These are phyloP conservation scores for Juglanconis oblonga DNA, from an alignment of 2,329 filamentous ascomycete genomes.

Conservation along the genomic window DNA sequence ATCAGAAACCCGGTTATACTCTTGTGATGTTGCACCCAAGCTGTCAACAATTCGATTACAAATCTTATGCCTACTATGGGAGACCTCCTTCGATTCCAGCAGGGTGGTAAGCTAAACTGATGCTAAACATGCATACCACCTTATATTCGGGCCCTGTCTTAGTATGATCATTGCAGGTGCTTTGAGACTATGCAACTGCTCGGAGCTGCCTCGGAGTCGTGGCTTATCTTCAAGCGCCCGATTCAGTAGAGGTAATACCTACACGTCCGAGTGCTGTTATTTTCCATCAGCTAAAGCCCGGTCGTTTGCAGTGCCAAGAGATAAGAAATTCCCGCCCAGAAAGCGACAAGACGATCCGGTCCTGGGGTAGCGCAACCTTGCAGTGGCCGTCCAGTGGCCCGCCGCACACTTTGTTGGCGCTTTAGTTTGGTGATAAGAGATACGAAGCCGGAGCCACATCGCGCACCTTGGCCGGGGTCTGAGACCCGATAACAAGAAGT, in stretches of 20 bases:
- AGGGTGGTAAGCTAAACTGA: not conserved
- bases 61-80: no score
- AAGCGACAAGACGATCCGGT: not conserved
- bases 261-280: not conserved
- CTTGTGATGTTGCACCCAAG: no score
- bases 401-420: not conserved
- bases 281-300: not conserved
- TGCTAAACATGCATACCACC: not conserved
- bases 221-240: not conserved
- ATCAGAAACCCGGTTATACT: no score
- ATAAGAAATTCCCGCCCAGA: constrained; percentile 4
- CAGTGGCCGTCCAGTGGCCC: no score
- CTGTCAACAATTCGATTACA: no score
- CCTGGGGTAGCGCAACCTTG: not conserved
- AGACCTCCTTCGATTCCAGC: not conserved
- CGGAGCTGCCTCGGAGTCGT: not conserved
- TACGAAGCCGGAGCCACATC: constrained; percentile 1
- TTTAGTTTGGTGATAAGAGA: constrained; percentile 13
- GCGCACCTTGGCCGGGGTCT: constrained; percentile 2
- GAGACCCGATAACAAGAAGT: not conserved
- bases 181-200: not conserved
- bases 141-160: not conserved
- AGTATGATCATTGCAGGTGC: not conserved
- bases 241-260: no score
- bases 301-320: constrained; percentile 7